Evolutionary conservation across 345 rosid genomes (phyloP).

Genomic region (Gossypium australe): DNA sequence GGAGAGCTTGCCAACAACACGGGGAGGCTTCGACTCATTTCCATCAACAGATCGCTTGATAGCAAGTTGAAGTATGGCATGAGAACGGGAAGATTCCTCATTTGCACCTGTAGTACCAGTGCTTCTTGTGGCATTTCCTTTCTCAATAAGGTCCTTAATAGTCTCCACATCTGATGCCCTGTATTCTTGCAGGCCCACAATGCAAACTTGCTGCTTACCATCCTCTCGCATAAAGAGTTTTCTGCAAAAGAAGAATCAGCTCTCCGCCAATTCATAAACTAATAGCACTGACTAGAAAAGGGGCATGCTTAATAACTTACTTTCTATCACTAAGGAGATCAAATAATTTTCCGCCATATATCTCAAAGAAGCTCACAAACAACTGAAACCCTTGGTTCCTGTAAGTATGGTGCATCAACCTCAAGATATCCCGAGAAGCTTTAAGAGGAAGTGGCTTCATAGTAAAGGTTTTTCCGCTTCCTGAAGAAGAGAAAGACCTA

Average conservation of each 20-base stretch:
- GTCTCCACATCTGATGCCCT: constrained; percentile 88
- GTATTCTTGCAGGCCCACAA: constrained; percentile 95
- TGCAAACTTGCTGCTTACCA: constrained; percentile 98
- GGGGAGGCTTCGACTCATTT: constrained; percentile 81
- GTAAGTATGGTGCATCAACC: constrained; percentile 96
- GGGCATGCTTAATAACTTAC: constrained; percentile 43
- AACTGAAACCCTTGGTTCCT: constrained; percentile 93
- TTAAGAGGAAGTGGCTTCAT: constrained; percentile 97
- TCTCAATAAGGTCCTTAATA: constrained; percentile 92
- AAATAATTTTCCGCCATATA: constrained; percentile 89
- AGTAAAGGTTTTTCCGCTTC: constrained; percentile 96
- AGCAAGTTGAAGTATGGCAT: constrained; percentile 98
- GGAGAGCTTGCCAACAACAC: constrained; percentile 82
- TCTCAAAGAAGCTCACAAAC: constrained; percentile 92
- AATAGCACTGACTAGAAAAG: neutral
- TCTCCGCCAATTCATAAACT: constrained; percentile 9
- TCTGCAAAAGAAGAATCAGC: constrained; percentile 33
- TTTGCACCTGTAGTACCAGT: constrained; percentile 98
- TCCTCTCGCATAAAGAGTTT: constrained; percentile 99
- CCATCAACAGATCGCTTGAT: constrained; percentile 81
- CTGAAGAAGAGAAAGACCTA: constrained; percentile 33
- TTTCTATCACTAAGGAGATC: constrained; percentile 93
- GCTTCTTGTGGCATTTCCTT: constrained; percentile 87
- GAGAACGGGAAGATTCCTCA: constrained; percentile 99
- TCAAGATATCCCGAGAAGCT: constrained; percentile 88